Base-by-base conservation (phyloP, 768 basidiomycete species). In the Termitomyces sp. region DNA sequence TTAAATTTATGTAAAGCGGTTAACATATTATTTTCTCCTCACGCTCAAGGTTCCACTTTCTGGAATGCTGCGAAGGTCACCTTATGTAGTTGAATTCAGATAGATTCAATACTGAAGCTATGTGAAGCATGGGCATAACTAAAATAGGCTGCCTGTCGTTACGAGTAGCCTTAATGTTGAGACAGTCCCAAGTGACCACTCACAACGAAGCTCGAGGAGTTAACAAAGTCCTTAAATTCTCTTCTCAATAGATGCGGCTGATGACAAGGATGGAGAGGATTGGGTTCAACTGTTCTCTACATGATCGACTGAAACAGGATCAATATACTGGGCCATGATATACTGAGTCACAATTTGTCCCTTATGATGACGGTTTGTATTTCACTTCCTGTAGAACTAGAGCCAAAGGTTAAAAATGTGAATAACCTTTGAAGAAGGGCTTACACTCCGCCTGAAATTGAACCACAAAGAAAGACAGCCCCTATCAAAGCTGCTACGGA, bases 391-490 rank as follows among this genome's bases (percentile, higher is more conserved):
- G 72, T 92, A 92, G 73, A 91, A 92, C 90, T 91, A 61, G 20
- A 32, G 64, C 28, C 58, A 62, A 41, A 43, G 60, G 59, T 61
- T 70, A 56, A 61, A 47, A 36, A 20, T 26, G 23, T 10, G 14
- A 6, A 32, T 2, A n/a, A 4, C 28, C 28, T 20, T n/a, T 20
- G 43, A 23, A n/a, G 12, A 52, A 36, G 48, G 36, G 51, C 92
- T 76, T 71, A 95, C 93, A 72, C 93, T 94, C 56, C 93, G 87
- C 46, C 93, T 86, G 82, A 96, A 97, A 74, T 93, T 94, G 76
- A 98, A 96, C 89, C 95, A 95, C 18, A 97, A 78, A 38, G 95
- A 97, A 35, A 99, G 72, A 66, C 97, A 97, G 8, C 97, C 97
- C 61, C 96, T 82, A 72, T 99, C 97, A 72, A 98, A 99, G 66